Evolutionary conservation across 176 grass and related monocot species (phyloP).

Genomic region (Raddia guianensis): DNA sequence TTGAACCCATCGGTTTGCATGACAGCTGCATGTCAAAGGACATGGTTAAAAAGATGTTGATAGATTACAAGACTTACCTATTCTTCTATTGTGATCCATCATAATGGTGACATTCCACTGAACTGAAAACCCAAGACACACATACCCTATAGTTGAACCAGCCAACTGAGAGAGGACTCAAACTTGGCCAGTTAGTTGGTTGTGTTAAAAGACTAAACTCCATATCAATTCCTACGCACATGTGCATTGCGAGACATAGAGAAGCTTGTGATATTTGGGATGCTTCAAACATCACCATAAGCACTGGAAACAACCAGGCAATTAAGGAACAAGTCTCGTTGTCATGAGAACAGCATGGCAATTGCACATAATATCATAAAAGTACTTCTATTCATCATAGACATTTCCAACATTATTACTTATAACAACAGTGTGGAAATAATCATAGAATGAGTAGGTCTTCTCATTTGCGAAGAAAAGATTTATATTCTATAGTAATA

Average conservation of each 20-base stretch:
- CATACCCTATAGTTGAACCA: slow-evolving; percentile 12
- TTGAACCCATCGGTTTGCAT: slow-evolving; percentile 99
- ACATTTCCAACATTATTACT: not conserved
- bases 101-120: not conserved
- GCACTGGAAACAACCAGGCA: not conserved
- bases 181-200: not conserved
- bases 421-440: not conserved
- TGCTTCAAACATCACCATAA: not conserved
- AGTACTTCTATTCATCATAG: not conserved
- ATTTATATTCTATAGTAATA: slow-evolving; percentile 1
- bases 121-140: not conserved
- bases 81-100: not conserved
- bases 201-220: not conserved
- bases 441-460: not conserved
- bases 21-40: slow-evolving; percentile 66
- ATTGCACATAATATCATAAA: not conserved
- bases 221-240: not conserved
- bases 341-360: not conserved
- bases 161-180: not conserved
- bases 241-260: not conserved
- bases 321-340: not conserved
- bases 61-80: not conserved
- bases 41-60: not conserved
- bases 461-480: not conserved
- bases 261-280: not conserved